Evolutionary conservation across 495 filamentous ascomycete genomes (phyloP), one percentile per base, ranked within the genome.

Genomic region (Penicillium alfredii): DNA sequence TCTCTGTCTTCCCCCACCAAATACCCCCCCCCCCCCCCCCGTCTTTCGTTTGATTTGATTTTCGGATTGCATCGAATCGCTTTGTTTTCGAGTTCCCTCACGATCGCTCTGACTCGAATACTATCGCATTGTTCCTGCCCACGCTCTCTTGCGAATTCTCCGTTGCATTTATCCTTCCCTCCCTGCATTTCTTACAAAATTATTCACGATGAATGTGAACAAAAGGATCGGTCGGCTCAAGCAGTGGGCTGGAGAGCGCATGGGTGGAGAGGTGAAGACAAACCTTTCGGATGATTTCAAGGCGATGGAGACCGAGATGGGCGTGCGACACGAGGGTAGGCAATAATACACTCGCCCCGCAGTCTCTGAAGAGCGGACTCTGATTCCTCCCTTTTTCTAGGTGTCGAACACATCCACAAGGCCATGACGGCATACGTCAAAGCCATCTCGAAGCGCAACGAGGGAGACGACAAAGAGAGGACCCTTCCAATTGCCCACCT

Each of bases 221-320:
- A 90, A 93, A 74, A 94, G 94, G 61, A 77, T 97, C 56, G 92
- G 87, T 63, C 83, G 93, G 42, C 81, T 96, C 69, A 94, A 92
- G 73, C 92, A 98, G 82, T 98, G 90, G 90, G 88, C 88, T 8
- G 86, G 87, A 37, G 92, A 98, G 69, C 81, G 88, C 65, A 96
- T 98, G 88, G 92, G 92, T 49, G 79, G 80, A 31, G 92, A 97
- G 63, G 76, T 77, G 54, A 94, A 90, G 66, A 96, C 89, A 8
- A 81, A 69, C 54, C 78, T 86, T 33, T 84, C 88, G 0, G 88
- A 98, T 33, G 84, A 97, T 45, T 97, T 98, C 76, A 95, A 88
- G 66, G 76, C 79, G 36, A 65, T 96, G 54, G 90, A 98, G 61
- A 75, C 78, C 29, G 93, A 98, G 63, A 97, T 98, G 93, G 73